Base-by-base conservation (phyloP, 1,139 yeast genomes). In the Geotrichum candidum region DNA sequence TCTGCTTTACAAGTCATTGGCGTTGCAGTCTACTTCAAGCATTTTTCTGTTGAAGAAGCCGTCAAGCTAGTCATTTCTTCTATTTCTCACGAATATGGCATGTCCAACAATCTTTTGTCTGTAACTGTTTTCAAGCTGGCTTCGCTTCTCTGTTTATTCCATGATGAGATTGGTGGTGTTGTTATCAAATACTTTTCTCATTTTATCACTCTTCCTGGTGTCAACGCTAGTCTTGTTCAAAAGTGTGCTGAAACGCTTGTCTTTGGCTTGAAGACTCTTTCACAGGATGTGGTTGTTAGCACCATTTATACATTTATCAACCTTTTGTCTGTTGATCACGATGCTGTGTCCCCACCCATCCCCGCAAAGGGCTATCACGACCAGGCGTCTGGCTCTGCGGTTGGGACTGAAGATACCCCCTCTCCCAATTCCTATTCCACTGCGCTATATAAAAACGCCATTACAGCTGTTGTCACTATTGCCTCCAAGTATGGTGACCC, bases 271-370 rank as follows among this genome's bases (percentile, higher is more conserved):
- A 74, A 74, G 58, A 76, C 80, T 2, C 72, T 80, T 50, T 79
- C 88, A 29, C 95, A 90, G 70, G 97, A 91, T 72, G 85, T 90
- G 0, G 86, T 88, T 23, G 90, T 91, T 13, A 87, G 96, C n/a
- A 83, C 94, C 1, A 85, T 94, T 61, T 94, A 94, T 73, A 87
- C 96, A 0, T 79, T 92, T 66, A 84, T 90, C 31, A 94, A 94
- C 72, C 77, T 88, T 68, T 76, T 94, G 48, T 82, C 86, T 56
- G 83, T 84, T 22, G 85, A 84, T 13, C 80, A 79, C 77, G 67
- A 65, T 22, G 52, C 54, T 73, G 74, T 6, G 25, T 70, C 72
- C 2, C 74, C 75, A 1, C 67, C 69, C 4, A 66, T 72, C 9
- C 69, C 73, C 2, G 56, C 56, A 10, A 48, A 58, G n/a, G 41